A percentile compares a stretch with the other conserved stretches of the same genome.
Evolutionary conservation across 768 basidiomycete species (phyloP).

Genomic region (Lactarius sp.): DNA sequence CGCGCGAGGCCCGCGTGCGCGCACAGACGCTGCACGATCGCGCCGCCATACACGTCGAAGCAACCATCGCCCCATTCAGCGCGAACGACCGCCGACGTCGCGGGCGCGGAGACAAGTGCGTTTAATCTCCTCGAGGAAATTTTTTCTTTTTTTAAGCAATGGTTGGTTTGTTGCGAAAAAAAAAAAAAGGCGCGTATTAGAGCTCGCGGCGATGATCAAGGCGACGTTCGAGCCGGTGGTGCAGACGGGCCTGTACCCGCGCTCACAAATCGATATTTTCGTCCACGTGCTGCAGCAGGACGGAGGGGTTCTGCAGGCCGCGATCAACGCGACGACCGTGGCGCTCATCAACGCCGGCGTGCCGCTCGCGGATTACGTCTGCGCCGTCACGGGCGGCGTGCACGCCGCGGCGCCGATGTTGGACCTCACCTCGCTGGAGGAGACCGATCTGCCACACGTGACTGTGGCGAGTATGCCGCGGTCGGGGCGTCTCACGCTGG

Average conservation of each 20-base stretch:
- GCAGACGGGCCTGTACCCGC: slow-evolving; percentile 85
- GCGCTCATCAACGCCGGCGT: slow-evolving; percentile 89
- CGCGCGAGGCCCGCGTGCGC: slow-evolving; percentile 79
- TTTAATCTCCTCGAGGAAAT: not conserved
- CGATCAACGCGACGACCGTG: slow-evolving; percentile 92
- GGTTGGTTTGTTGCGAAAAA: too few relatives aligned
- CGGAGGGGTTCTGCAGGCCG: slow-evolving; percentile 84
- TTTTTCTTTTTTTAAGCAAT: not conserved
- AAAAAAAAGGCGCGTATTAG: slow-evolving; percentile 80
- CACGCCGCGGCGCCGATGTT: slow-evolving; percentile 77
- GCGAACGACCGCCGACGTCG: slow-evolving; percentile 74
- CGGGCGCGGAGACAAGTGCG: slow-evolving; percentile 79
- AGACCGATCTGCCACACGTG: slow-evolving; percentile 82
- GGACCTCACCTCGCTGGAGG: slow-evolving; percentile 86
- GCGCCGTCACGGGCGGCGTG: slow-evolving; percentile 83
- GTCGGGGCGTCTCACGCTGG: slow-evolving; percentile 78
- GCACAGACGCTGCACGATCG: slow-evolving; percentile 82
- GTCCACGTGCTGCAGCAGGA: slow-evolving; percentile 93
- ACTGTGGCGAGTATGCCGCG: slow-evolving; percentile 89
- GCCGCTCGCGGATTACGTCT: slow-evolving; percentile 85
- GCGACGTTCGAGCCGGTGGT: slow-evolving; percentile 96
- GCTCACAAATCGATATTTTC: too few relatives aligned
- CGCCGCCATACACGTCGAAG: slow-evolving; percentile 85
- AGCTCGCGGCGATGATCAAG: slow-evolving; percentile 82
- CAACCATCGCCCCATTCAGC: slow-evolving; percentile 83